Evolutionary conservation across 2,329 filamentous ascomycete species (phyloP).

Genomic region (Chrysoporthe deuterocubensis): DNA sequence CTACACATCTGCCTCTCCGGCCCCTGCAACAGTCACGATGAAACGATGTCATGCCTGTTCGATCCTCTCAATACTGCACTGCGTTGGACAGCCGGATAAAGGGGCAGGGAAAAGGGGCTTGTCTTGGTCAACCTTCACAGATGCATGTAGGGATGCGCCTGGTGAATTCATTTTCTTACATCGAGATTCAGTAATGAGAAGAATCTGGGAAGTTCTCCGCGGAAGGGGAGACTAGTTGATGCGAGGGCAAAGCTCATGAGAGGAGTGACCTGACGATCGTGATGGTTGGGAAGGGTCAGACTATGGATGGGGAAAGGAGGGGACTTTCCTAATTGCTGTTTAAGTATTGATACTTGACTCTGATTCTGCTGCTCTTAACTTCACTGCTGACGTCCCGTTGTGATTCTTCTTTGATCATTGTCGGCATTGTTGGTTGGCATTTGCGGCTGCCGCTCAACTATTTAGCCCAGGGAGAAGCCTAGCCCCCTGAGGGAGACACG

Average conservation of each 20-base stretch:
- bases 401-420: not conserved
- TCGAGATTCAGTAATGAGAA: slow-evolving; percentile 22
- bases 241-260: slow-evolving; percentile 14
- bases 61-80: slow-evolving; percentile 6
- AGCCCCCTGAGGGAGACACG: not conserved
- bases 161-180: slow-evolving; percentile 21
- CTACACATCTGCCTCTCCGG: slow-evolving; percentile 14
- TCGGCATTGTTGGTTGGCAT: not conserved
- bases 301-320: not conserved
- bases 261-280: slow-evolving; percentile 13
- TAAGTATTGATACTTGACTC: slow-evolving; percentile 19
- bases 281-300: slow-evolving; percentile 10
- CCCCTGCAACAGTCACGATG: slow-evolving; percentile 8
- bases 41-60: slow-evolving; percentile 13
- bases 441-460: not conserved
- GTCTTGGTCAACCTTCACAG: slow-evolving; percentile 19
- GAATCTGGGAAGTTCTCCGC: slow-evolving; percentile 1
- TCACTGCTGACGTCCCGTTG: not conserved
- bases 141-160: slow-evolving; percentile 15
- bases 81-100: slow-evolving; percentile 7
- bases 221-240: slow-evolving; percentile 9
- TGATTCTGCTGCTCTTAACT: slow-evolving; percentile 3
- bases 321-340: slow-evolving; percentile 15
- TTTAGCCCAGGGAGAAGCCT: not conserved
- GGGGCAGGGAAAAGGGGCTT: slow-evolving; percentile 2